Evolutionary conservation across 805 yeast genomes (phyloP), one percentile per base, ranked within the genome.

Genomic region (Kregervanrija pseudodelftensis): DNA sequence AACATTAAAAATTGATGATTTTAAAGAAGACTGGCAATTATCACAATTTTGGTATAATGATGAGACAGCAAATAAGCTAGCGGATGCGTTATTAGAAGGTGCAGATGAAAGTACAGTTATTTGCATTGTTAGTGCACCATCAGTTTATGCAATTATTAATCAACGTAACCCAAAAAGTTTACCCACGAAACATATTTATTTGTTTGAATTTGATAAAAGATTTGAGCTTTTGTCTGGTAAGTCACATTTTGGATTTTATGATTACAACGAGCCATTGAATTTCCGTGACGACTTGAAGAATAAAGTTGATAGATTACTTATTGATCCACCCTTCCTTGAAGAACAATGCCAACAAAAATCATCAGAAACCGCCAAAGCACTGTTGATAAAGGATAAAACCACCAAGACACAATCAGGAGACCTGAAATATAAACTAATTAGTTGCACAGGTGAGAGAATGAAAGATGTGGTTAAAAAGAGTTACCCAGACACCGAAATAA

Each of bases 401-500:
- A 55, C 48, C 12, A 65, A 59, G 46, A 73, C 80, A 0, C 54
- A 51, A 11, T 15, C 47, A 8, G 82, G 82, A 1, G 68, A 53
- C 30, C 40, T 51, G 11, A 66, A 67, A 46, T 73, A 72, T 52
- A 74, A 76, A 52, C 57, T 85, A 33, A 73, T 87, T n/a, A 75
- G 85, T 4, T 84, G 91, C 51, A 89, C 97, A 1, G 96, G 96
- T 33, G 96, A 89, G 65, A 73, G 95, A 61, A 89, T 90, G 90
- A 69, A 70, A 16, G 73, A 74, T 2, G 63, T 83, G n/a, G 77
- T 88, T 33, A 58, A 66, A 32, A 65, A 72, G 40, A 74, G 73
- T 13, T 88, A 87, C 56, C 85, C 88, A 5, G 85, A 74, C 37
- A 71, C 82, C 1, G 56, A 66, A 16, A 70, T 80, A 42, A 89